Evolutionary conservation across 2,329 filamentous ascomycete genomes (phyloP).

Genomic region (Akanthomyces muscarius): DNA sequence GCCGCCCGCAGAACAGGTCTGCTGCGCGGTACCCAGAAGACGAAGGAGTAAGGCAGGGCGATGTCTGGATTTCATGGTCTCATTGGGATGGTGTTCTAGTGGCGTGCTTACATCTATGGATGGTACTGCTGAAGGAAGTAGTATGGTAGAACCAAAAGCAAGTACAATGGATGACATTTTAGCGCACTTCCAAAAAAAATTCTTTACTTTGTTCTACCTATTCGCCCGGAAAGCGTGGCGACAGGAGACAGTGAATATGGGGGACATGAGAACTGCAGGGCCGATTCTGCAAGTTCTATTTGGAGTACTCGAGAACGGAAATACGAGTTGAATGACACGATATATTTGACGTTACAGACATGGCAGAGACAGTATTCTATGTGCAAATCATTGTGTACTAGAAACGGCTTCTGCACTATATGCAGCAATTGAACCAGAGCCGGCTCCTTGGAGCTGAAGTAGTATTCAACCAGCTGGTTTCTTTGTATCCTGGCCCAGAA

Average conservation of each 20-base stretch:
- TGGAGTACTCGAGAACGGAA: background rate
- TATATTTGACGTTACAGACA: background rate
- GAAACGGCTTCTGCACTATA: background rate
- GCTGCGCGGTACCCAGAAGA: constrained; percentile 99
- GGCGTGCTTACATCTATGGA: constrained; percentile 58
- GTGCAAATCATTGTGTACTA: background rate
- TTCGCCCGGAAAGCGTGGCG: background rate
- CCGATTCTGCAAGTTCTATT: background rate
- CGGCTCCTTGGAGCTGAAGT: no score
- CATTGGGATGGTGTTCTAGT: constrained; percentile 64
- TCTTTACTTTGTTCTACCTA: constrained; percentile 12
- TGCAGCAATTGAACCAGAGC: no score
- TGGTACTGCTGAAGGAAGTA: constrained; percentile 45
- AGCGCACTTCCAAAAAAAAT: constrained; percentile 34
- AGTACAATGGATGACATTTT: constrained; percentile 42
- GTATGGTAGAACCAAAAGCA: constrained; percentile 46
- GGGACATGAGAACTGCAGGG: background rate
- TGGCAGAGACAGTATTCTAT: background rate
- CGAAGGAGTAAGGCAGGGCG: constrained; percentile 72
- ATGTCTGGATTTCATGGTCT: constrained; percentile 48
- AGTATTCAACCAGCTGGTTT: no score
- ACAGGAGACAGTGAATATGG: background rate
- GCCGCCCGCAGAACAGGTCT: constrained; percentile 99
- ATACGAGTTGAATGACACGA: constrained; percentile 1
- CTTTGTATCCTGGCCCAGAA: no score